A percentile compares a stretch with the other conserved stretches of the same genome.
Conservation (phyloP, 345 rosid species). For the Salix dunnii region DNA sequence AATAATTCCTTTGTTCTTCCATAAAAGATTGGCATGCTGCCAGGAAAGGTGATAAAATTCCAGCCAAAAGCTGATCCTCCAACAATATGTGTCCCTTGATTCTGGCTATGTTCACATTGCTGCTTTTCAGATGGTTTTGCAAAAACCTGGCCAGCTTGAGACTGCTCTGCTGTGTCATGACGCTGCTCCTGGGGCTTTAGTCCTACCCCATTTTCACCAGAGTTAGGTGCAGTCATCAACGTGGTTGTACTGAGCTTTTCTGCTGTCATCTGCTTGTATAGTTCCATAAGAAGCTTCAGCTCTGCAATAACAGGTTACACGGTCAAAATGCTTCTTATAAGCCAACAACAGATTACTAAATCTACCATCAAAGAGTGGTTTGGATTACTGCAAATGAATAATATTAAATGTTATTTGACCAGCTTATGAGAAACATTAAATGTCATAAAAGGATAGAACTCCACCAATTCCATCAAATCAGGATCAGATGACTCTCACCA, state of each 20-base stretch:
- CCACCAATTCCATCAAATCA: background rate
- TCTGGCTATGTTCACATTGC: conserved; percentile 28
- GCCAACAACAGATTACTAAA: background rate
- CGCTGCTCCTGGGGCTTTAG: conserved; percentile 22
- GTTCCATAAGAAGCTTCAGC: conserved; percentile 57
- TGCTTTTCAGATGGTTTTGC: conserved; percentile 34
- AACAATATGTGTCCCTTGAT: conserved; percentile 34
- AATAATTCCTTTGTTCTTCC: conserved; percentile 73
- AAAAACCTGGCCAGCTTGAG: conserved; percentile 11
- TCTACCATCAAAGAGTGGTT: background rate
- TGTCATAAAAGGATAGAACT: background rate
- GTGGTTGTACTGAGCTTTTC: conserved; percentile 30
- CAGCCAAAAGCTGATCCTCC: conserved; percentile 93
- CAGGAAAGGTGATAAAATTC: conserved; percentile 66
- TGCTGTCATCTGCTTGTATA: conserved; percentile 50
- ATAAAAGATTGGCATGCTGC: conserved; percentile 46
- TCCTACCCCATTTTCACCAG: conserved; percentile 39
- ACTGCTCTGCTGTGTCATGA: conserved; percentile 14
- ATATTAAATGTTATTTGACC: background rate
- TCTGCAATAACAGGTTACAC: conserved; percentile 35
- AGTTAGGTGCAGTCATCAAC: conserved; percentile 18
- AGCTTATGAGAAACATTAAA: background rate
- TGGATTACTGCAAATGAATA: background rate
- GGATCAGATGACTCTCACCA: background rate
- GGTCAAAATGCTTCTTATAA: background rate